Evolutionary conservation across 106 monocot genomes (phyloP).

Genomic region (Platanthera guangdongensis): DNA sequence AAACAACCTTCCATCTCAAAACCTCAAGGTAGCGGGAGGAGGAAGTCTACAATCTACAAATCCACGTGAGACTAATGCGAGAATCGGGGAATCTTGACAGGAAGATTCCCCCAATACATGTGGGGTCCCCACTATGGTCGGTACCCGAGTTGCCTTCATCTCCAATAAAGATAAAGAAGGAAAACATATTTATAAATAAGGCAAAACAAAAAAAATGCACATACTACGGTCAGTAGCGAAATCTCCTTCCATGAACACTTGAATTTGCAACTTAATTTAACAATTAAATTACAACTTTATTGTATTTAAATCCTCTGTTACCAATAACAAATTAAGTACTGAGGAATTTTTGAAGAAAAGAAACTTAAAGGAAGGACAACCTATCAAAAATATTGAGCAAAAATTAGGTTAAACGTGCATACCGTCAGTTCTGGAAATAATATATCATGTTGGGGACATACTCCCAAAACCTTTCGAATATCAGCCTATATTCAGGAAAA

Average conservation of each 20-base stretch:
- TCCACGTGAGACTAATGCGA: no score
- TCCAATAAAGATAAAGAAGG: not conserved
- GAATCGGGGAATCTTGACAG: no score
- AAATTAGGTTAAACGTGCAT: constrained; percentile 11
- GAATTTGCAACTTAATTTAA: not conserved
- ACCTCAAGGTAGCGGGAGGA: no score
- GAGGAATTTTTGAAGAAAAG: not conserved
- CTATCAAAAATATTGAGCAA: not conserved
- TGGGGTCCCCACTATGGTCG: no score
- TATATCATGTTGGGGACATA: constrained; percentile 85
- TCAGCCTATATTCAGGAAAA: constrained; percentile 50
- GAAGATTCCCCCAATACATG: no score
- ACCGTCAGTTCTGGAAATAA: constrained; percentile 84
- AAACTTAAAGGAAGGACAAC: not conserved
- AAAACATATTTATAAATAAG: not conserved
- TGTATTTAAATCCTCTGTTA: not conserved
- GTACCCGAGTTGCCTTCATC: no score
- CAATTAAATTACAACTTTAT: no score
- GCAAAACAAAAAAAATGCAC: not conserved
- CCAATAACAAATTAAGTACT: not conserved
- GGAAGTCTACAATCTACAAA: no score
- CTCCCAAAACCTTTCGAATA: constrained; percentile 70
- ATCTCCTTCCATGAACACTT: not conserved
- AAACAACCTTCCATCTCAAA: no score
- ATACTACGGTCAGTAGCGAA: no score